Percentiles rank a stretch among this genome's conserved stretches.
These are phyloP conservation scores for Emericellopsis cladophorae DNA, from an alignment of 2,329 filamentous ascomycete species.

Conservation along the genomic window DNA sequence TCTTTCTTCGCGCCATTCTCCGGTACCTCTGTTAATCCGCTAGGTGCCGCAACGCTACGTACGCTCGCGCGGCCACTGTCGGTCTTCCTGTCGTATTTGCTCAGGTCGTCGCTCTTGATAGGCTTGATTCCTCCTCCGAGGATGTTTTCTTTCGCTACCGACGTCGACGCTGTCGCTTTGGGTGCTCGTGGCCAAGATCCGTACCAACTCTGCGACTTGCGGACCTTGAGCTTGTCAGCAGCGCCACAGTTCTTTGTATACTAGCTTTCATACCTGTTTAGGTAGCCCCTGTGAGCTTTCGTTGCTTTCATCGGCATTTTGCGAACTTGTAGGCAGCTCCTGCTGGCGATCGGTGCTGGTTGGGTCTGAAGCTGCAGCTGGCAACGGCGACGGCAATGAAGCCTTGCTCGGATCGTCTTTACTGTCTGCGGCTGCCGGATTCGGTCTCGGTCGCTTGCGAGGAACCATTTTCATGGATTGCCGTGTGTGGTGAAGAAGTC, in stretches of 20 bases:
- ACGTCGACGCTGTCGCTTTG: slow-evolving; percentile 46
- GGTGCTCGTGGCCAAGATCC: slow-evolving; percentile 44
- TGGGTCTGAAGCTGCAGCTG: slow-evolving; percentile 1
- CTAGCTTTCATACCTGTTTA: neutral
- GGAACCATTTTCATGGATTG: slow-evolving; percentile 4
- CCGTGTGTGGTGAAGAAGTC: neutral
- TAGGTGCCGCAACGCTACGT: slow-evolving; percentile 10
- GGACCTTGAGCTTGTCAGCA: slow-evolving; percentile 21
- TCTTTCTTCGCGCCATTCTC: slow-evolving; percentile 7
- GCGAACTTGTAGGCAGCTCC: neutral
- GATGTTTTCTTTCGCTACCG: slow-evolving; percentile 48
- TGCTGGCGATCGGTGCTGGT: slow-evolving; percentile 3
- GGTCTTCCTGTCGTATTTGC: slow-evolving; percentile 34
- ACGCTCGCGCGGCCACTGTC: slow-evolving; percentile 17
- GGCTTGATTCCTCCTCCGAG: slow-evolving; percentile 40
- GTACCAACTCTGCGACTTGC: slow-evolving; percentile 48
- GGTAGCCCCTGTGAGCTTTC: neutral
- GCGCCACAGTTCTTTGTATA: neutral
- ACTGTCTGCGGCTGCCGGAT: neutral
- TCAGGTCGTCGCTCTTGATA: slow-evolving; percentile 31
- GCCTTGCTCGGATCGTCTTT: neutral
- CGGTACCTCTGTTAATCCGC: slow-evolving; percentile 11
- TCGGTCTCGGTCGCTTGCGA: slow-evolving; percentile 4
- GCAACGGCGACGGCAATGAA: neutral
- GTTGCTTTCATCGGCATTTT: neutral